Base-by-base conservation (phyloP, 2,329 filamentous ascomycete species). In the Leptographium lundbergii region DNA sequence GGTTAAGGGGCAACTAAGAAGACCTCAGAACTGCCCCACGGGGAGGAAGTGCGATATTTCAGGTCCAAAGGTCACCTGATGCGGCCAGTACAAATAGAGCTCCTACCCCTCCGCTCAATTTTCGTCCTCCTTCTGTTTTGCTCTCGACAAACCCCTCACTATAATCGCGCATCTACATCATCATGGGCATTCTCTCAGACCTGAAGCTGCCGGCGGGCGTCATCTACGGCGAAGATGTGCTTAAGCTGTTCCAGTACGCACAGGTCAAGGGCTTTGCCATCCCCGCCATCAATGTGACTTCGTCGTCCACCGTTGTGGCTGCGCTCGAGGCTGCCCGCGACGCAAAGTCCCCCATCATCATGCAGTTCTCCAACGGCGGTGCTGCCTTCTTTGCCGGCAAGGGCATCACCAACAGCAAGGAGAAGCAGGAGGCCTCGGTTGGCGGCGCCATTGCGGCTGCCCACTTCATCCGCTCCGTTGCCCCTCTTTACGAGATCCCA, bases 301-400 rank as follows among this genome's bases (percentile, higher is more conserved):
- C 91, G 50, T 95, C 89, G 63, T 96, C 90, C 63, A 80, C 77
- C 57, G 70, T 67, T 56, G 57, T 63, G 6, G 64, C 64, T 45
- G 64, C 89, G 59, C 90, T 99, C 68, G 94, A 99, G 82, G 94
- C 94, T 72, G 94, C 94, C 67, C 87, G 90, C 69, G 91, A 97
- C 75, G 80, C 85, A 72, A 95, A 95, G 75, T 81, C 89, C 62
- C 94, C 94, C 68, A 86, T 96, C 76, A 88, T 96, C 75, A 85
- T 97, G 67, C 94, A 97, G 79, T 81, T 89, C 69, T 95, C 89
- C 68, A 89, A 97, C 77, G 94, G 94, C 70, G 91, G 91, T 77
- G 88, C 90, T 64, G 91, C 91, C 69, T 95, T 86, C 82, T 95
- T 95, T 72, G 89, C 88, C 68, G 91, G 89, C 75, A 92, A 92